Percentiles rank a stretch among this genome's conserved stretches.
These are phyloP conservation scores for Phaffomyces antillensis DNA, from an alignment of 805 yeast species.

Conservation along the genomic window DNA sequence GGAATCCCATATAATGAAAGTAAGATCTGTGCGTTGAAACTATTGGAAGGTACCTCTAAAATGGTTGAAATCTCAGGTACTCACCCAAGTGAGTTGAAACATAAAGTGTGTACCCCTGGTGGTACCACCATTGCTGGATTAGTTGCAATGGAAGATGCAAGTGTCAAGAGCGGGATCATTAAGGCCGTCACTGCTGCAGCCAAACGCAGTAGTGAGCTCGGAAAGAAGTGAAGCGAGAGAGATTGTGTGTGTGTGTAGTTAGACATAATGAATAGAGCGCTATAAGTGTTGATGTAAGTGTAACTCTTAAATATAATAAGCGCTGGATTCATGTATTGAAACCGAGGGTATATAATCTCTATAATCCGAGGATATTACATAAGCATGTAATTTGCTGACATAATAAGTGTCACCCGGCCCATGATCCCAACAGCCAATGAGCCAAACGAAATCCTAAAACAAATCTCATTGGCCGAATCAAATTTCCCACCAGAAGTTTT, in stretches of 20 bases:
- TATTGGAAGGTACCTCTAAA: conserved; percentile 87
- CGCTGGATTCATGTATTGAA: no score
- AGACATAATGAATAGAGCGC: no score
- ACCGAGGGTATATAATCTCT: no score
- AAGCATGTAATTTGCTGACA: no score
- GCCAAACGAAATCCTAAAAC: conserved; percentile 9
- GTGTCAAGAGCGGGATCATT: conserved; percentile 80
- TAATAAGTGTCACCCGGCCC: no score
- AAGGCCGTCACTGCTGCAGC: conserved; percentile 91
- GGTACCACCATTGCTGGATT: conserved; percentile 97
- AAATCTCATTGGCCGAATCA: conserved; percentile 6
- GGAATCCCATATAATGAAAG: conserved; percentile 87
- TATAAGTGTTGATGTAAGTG: no score
- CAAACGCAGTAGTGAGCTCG: conserved; percentile 56
- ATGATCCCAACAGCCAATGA: neutral
- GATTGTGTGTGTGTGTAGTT: no score
- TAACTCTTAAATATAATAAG: no score
- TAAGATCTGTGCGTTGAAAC: conserved; percentile 83
- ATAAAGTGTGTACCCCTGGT: conserved; percentile 92
- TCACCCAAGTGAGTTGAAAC: conserved; percentile 85
- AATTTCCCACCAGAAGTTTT: neutral
- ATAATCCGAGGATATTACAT: no score
- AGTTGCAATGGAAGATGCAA: conserved; percentile 84
- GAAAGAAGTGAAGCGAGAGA: conserved; percentile 33
- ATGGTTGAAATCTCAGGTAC: conserved; percentile 77